A percentile compares a stretch with the other conserved stretches of the same genome.
phyloP scores from a whole-genome alignment of 1,284 basidiomycete species.

The Bjerkandera adusta region DNA sequence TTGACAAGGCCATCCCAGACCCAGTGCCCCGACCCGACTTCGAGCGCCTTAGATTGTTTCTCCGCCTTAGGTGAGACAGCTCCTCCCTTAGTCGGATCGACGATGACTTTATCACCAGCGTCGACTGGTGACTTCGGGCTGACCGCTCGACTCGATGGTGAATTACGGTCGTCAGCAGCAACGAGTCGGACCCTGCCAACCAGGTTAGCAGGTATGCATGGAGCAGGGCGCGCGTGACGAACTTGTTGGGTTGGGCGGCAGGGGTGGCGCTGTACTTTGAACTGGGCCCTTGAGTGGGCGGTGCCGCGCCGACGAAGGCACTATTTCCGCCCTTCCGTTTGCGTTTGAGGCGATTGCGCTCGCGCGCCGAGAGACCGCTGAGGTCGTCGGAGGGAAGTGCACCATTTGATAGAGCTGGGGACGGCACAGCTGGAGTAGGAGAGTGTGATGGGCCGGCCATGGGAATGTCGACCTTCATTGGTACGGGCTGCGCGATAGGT shows the following conservation, averaged over 20 bases:
- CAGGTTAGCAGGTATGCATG: conserved; percentile 14
- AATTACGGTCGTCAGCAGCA: conserved; percentile 48
- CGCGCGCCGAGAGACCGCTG: conserved; percentile 72
- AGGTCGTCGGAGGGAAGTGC: conserved; percentile 43
- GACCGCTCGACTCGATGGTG: conserved; percentile 50
- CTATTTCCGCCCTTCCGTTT: conserved; percentile 87
- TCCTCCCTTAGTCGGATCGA: conserved; percentile 79
- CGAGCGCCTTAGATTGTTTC: conserved; percentile 70
- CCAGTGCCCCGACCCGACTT: conserved; percentile 76
- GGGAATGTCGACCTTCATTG: conserved; percentile 26
- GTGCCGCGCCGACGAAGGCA: conserved; percentile 71
- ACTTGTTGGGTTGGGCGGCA: conserved; percentile 59
- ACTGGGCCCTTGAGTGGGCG: conserved; percentile 53
- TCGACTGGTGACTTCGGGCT: conserved; percentile 47
- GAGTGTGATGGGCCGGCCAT: conserved; percentile 38
- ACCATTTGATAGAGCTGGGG: conserved; percentile 44
- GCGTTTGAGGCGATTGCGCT: conserved; percentile 87
- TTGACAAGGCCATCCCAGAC: conserved; percentile 87
- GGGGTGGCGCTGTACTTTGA: conserved; percentile 58
- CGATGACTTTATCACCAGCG: conserved; percentile 59
- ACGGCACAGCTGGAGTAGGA: conserved; percentile 54
- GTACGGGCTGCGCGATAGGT: conserved; percentile 25
- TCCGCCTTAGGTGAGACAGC: conserved; percentile 74
- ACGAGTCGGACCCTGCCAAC: conserved; percentile 62
- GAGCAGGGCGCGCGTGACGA: conserved; percentile 23